phyloP scores from a whole-genome alignment of 768 basidiomycete genomes.

The Trichaptum fuscoviolaceum region DNA sequence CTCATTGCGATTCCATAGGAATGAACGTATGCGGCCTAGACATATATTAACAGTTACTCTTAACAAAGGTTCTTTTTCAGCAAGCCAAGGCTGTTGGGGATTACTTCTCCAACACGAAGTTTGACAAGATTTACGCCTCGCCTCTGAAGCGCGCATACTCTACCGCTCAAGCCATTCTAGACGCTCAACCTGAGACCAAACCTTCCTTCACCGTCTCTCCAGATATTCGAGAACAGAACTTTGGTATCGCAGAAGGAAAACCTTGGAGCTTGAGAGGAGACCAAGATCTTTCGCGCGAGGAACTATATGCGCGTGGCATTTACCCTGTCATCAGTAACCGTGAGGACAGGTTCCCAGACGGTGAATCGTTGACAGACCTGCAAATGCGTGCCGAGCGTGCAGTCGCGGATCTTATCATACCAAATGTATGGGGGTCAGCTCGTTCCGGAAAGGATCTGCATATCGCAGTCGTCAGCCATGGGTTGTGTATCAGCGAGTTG shows the following conservation, averaged over 20 bases:
- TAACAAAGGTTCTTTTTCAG: slow-evolving; percentile 24
- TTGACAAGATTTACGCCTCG: slow-evolving; percentile 61
- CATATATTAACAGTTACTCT: background rate
- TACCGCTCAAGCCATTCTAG: slow-evolving; percentile 54
- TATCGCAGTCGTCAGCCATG: slow-evolving; percentile 71
- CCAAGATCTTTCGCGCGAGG: slow-evolving; percentile 28
- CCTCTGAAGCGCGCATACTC: slow-evolving; percentile 57
- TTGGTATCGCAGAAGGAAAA: slow-evolving; percentile 66
- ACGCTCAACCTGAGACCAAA: slow-evolving; percentile 41
- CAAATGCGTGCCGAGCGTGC: slow-evolving; percentile 45
- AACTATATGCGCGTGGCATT: slow-evolving; percentile 46
- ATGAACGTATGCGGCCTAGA: slow-evolving; percentile 24
- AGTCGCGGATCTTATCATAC: slow-evolving; percentile 48
- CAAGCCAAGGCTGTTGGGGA: slow-evolving; percentile 62
- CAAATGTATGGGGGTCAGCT: slow-evolving; percentile 44
- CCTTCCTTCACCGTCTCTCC: slow-evolving; percentile 42
- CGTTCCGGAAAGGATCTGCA: slow-evolving; percentile 39
- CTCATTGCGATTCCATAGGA: slow-evolving; percentile 15
- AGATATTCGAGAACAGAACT: slow-evolving; percentile 63
- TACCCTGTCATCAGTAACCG: slow-evolving; percentile 47
- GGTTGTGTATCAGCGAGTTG: slow-evolving; percentile 55
- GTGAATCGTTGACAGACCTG: slow-evolving; percentile 68
- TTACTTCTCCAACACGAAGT: slow-evolving; percentile 39
- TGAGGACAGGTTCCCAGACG: slow-evolving; percentile 55
- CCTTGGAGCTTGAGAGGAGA: slow-evolving; percentile 30